Conservation (phyloP, 148 eudicot genomes). For the Persicaria maculosa region DNA sequence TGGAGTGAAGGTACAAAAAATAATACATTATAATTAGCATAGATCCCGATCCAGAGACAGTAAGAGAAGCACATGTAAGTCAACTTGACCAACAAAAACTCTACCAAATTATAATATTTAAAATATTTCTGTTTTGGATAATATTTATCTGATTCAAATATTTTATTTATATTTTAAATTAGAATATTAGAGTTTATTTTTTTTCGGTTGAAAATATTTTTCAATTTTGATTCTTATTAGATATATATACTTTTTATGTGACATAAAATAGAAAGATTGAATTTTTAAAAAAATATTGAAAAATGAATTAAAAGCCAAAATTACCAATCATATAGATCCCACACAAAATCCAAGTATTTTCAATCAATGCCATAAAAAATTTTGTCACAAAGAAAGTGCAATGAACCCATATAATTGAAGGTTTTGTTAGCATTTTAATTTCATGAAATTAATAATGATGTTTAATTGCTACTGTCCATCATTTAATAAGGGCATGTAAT, state of each 20-base stretch:
- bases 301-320: too few relatives aligned
- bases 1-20: neutral
- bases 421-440: neutral
- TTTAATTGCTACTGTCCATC: neutral
- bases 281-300: too few relatives aligned
- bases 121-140: neutral
- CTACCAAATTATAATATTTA: neutral
- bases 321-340: neutral
- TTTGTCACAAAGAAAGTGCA: neutral
- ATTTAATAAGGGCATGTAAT: neutral
- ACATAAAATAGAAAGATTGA: too few relatives aligned
- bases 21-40: neutral
- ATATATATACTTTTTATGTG: too few relatives aligned
- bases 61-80: neutral
- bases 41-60: conserved; percentile 11
- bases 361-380: neutral
- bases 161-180: too few relatives aligned
- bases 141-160: too few relatives aligned
- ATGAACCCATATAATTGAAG: neutral
- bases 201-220: too few relatives aligned
- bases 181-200: too few relatives aligned
- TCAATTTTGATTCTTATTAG: too few relatives aligned
- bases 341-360: neutral
- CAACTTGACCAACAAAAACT: conserved; percentile 6
- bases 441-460: conserved; percentile 3